Base-by-base conservation (phyloP, 495 filamentous ascomycete species). In the Neurospora sp. region DNA sequence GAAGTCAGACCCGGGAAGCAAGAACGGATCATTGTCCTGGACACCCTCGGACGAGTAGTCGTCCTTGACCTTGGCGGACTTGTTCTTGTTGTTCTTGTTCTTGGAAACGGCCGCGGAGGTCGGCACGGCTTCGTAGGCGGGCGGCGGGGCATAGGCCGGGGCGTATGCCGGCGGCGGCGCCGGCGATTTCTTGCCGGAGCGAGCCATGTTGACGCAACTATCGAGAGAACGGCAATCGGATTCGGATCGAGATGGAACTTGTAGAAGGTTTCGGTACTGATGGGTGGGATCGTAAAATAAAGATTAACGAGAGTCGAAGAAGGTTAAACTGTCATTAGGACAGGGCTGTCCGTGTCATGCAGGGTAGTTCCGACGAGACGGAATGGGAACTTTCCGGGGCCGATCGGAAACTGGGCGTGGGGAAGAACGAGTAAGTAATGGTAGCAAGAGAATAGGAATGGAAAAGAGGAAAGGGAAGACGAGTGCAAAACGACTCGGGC, bases 1-100 rank as follows among this genome's bases (percentile, higher is more conserved):
- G 81, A 93, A 97, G 83, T 98, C 96, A 27, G 90, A 91, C 10
- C 86, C 81, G 14, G 94, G 91, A 20, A 99, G 87, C 45, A 90
- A 78, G 79, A 91, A 88, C 72, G 93, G 86, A 83, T 93, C 90
- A 81, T 92, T 87, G 82, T 94, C 89, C 69, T 84, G 82, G 39
- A 89, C 88, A 69, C 90, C 90, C 27, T 90, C 85, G 7, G 90
- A 91, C 27, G 86, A 87, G 81, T 91, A 92, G 77, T 88, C 87
- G 45, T 80, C 75, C 48, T 82, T 79, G 74, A 69, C 76, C 79
- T 84, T 84, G 59, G 72, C 40, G 37, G 76, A 72, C 69, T 81
- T 80, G 20, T 75, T 68, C 72, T 80, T 82, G 41, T 81, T 80
- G 20, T 75, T 61, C 72, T 80, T 82, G 41, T 77, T 70, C 48